A percentile compares a stretch with the other conserved stretches of the same genome.
Conservation (phyloP, 2,329 filamentous ascomycete genomes). For the Paecilomyces fulvus region DNA sequence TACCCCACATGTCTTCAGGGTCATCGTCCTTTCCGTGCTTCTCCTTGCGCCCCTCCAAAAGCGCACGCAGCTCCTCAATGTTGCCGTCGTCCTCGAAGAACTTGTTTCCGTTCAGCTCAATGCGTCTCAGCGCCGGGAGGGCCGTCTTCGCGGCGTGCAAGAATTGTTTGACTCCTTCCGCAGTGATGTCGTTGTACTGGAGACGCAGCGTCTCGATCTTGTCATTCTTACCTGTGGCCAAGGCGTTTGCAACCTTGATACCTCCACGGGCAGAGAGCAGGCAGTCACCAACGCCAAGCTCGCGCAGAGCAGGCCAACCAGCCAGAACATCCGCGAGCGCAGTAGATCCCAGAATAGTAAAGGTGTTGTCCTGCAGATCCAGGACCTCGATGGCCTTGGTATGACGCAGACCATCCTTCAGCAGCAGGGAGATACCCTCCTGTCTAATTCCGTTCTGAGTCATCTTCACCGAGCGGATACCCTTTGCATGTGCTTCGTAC, state of each 20-base stretch:
- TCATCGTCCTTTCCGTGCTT: constrained; percentile 52
- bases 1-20: constrained; percentile 71
- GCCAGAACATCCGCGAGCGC: constrained; percentile 68
- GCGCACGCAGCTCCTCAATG: constrained; percentile 58
- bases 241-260: constrained; percentile 61
- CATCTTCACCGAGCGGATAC: constrained; percentile 86
- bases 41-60: constrained; percentile 72
- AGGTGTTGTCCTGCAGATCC: constrained; percentile 96
- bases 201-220: constrained; percentile 74
- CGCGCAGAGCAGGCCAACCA: constrained; percentile 66
- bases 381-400: constrained; percentile 63
- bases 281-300: constrained; percentile 85
- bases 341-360: constrained; percentile 70
- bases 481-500: constrained; percentile 68
- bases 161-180: constrained; percentile 63
- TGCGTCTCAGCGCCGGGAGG: constrained; percentile 68
- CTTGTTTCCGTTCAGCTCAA: constrained; percentile 95
- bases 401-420: constrained; percentile 69
- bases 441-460: constrained; percentile 95
- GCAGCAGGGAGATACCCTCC: constrained; percentile 76
- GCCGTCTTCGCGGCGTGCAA: constrained; percentile 57
- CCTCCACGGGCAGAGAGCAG: constrained; percentile 71
- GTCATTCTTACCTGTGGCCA: constrained; percentile 66
- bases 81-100: constrained; percentile 77
- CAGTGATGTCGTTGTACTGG: constrained; percentile 91